A percentile compares a stretch with the other conserved stretches of the same genome.
Conservation (phyloP, 2,329 filamentous ascomycete species). For the Neopestalotiopsis sp. region DNA sequence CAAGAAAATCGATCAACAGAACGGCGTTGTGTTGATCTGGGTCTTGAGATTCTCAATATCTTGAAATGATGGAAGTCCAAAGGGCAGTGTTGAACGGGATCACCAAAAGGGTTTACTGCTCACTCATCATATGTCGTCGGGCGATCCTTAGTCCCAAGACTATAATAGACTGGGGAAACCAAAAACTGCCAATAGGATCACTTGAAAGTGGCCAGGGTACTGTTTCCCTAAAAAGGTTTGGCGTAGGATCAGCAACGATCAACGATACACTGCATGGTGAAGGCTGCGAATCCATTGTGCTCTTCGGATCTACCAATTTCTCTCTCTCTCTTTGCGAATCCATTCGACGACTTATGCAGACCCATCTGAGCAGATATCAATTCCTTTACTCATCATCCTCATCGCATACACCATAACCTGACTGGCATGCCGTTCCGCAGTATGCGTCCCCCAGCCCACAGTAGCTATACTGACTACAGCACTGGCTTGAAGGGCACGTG, state of each 20-base stretch:
- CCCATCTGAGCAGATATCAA: not conserved
- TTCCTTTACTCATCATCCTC: not conserved
- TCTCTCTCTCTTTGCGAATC: too few relatives aligned
- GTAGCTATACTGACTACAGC: slow-evolving; percentile 27
- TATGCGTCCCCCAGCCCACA: slow-evolving; percentile 23
- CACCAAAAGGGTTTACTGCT: too few relatives aligned
- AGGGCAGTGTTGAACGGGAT: not conserved
- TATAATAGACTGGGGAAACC: too few relatives aligned
- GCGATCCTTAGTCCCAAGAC: too few relatives aligned
- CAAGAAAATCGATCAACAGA: too few relatives aligned
- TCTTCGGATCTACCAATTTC: too few relatives aligned
- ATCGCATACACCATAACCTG: slow-evolving; percentile 25
- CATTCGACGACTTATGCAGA: not conserved
- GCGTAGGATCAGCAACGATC: too few relatives aligned
- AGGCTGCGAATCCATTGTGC: too few relatives aligned
- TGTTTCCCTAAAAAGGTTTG: not conserved
- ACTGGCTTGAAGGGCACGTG: slow-evolving; percentile 21
- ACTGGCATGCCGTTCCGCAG: slow-evolving; percentile 28
- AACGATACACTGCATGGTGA: too few relatives aligned
- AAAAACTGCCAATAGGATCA: not conserved
- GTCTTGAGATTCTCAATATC: not conserved
- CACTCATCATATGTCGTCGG: too few relatives aligned
- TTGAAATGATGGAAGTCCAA: too few relatives aligned
- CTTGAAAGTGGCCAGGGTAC: slow-evolving; percentile 2
- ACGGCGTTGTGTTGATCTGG: not conserved